Evolutionary conservation across 768 basidiomycete species (phyloP).

Genomic region (Auriscalpium microsporum): DNA sequence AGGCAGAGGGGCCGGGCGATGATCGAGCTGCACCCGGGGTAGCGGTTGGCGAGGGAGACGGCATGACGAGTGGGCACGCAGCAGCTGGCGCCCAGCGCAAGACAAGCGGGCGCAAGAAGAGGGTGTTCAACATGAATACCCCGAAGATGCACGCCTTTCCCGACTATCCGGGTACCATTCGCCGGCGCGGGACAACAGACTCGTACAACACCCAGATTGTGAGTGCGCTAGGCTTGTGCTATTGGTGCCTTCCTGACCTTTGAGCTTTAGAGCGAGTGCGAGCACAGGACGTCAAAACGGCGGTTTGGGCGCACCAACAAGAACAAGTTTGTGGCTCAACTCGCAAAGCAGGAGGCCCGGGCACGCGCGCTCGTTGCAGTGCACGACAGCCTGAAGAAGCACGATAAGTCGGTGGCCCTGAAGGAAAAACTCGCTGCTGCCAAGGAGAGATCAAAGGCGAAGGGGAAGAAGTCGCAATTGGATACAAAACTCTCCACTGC

Average conservation of each 20-base stretch:
- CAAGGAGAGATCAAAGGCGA: neutral
- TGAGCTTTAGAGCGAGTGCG: slow-evolving; percentile 23
- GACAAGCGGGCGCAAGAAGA: neutral
- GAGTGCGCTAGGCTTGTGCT: neutral
- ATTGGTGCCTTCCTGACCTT: neutral
- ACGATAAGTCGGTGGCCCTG: no score
- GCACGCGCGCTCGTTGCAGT: neutral
- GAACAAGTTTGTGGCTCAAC: slow-evolving; percentile 9
- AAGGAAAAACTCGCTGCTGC: no score
- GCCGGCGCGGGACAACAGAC: slow-evolving; percentile 27
- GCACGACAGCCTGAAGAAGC: no score
- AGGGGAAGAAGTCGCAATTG: no score
- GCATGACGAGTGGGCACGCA: neutral
- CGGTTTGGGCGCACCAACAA: slow-evolving; percentile 22
- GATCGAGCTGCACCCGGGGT: no score
- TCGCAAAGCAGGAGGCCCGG: slow-evolving; percentile 17
- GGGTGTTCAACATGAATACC: slow-evolving; percentile 23
- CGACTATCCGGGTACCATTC: slow-evolving; percentile 23
- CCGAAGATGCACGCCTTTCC: slow-evolving; percentile 30
- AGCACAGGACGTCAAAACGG: slow-evolving; percentile 25
- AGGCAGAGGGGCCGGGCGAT: no score
- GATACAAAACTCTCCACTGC: neutral
- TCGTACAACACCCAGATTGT: slow-evolving; percentile 27
- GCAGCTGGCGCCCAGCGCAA: no score
- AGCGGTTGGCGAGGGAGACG: no score